Evolutionary conservation across 31 red algal species (phyloP).

Genomic region (Pterothamnion heteromorphum): DNA sequence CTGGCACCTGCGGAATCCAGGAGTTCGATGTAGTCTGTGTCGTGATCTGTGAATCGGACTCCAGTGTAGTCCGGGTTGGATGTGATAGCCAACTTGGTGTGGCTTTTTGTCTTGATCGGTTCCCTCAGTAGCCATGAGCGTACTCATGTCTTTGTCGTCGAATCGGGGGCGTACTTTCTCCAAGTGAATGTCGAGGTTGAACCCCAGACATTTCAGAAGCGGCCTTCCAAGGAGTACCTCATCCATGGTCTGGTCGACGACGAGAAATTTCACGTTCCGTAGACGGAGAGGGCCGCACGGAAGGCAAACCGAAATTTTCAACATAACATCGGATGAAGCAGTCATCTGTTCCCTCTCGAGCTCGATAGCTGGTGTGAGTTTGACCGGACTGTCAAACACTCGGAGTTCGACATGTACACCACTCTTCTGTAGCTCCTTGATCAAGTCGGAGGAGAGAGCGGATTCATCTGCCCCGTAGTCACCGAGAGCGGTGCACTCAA

Average conservation of each 20-base stretch:
- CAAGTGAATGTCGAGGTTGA: slow-evolving; percentile 48
- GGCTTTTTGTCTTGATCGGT: neutral
- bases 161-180: slow-evolving; percentile 18
- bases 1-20: too few relatives aligned
- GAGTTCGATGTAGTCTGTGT: too few relatives aligned
- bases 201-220: slow-evolving; percentile 28
- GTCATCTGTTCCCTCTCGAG: neutral
- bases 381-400: neutral
- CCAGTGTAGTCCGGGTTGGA: too few relatives aligned
- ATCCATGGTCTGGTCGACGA: slow-evolving; percentile 40
- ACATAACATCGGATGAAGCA: neutral
- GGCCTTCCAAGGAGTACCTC: slow-evolving; percentile 20
- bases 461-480: slow-evolving; percentile 48
- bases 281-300: slow-evolving; percentile 29
- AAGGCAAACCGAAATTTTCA: slow-evolving; percentile 34
- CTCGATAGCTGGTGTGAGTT: neutral
- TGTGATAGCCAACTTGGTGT: too few relatives aligned
- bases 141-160: slow-evolving; percentile 13
- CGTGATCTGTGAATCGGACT: too few relatives aligned
- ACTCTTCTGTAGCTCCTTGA: neutral
- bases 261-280: slow-evolving; percentile 33
- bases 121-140: neutral
- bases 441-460: neutral
- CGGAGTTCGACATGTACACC: neutral
- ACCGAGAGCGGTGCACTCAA: slow-evolving; percentile 21